A percentile compares a stretch with the other conserved stretches of the same genome.
phyloP scores from a whole-genome alignment of 148 eudicot genomes.

The Fagopyrum esculentum region DNA sequence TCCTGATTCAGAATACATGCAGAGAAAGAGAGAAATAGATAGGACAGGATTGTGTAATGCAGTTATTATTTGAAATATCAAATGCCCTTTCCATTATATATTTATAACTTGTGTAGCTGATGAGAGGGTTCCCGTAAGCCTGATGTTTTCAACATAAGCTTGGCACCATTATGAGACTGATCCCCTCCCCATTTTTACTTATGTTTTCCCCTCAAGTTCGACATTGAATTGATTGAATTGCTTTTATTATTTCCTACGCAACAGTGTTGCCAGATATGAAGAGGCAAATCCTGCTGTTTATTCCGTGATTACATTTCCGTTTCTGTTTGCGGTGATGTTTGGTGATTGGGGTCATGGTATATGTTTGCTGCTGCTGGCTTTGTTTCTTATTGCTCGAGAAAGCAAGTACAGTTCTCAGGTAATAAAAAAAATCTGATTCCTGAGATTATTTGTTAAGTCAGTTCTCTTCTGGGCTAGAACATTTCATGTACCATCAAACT shows the following conservation, averaged over 20 bases:
- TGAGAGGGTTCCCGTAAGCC: constrained; percentile 5
- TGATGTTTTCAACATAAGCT: background rate
- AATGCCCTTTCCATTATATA: background rate
- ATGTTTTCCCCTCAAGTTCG: background rate
- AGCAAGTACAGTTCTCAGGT: constrained; percentile 82
- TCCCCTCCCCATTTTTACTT: background rate
- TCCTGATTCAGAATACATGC: background rate
- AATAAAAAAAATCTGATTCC: constrained; percentile 12
- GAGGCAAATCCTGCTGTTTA: constrained; percentile 98
- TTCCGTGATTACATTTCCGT: constrained; percentile 88
- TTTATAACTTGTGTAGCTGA: background rate
- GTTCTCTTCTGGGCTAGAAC: background rate
- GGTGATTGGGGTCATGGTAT: constrained; percentile 99
- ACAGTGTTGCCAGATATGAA: constrained; percentile 92
- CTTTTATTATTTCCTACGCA: constrained; percentile 20
- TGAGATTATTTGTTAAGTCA: background rate
- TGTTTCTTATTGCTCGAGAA: constrained; percentile 83
- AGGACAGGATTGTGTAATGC: background rate
- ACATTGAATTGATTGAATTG: constrained; percentile 8
- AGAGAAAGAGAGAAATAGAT: background rate
- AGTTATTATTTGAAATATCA: background rate
- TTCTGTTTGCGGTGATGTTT: constrained; percentile 99
- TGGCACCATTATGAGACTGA: background rate
- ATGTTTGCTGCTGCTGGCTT: constrained; percentile 81
- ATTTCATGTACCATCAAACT: background rate